These are phyloP conservation scores for Talaromyces sp. DNA, from an alignment of 2,329 filamentous ascomycete species.

Conservation along the genomic window DNA sequence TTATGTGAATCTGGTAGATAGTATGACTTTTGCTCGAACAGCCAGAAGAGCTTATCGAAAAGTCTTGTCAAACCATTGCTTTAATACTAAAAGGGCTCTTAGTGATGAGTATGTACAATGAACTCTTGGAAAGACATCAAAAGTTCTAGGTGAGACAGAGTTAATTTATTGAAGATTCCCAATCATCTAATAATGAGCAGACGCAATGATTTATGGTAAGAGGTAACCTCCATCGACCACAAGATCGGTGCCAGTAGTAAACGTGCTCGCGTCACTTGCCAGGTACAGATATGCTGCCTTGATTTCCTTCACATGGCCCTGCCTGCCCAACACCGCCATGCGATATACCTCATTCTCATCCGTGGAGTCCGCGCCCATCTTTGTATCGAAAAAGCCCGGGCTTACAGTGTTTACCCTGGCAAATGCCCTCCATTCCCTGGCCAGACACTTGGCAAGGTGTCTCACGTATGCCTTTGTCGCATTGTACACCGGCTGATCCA, in stretches of 20 bases:
- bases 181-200: no score
- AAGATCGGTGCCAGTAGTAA: neutral
- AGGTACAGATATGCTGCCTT: neutral
- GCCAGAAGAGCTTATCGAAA: no score
- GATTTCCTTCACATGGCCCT: neutral
- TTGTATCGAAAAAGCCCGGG: neutral
- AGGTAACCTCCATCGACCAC: neutral
- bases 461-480: neutral
- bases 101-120: no score
- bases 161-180: no score
- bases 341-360: neutral
- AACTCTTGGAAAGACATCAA: no score
- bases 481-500: neutral
- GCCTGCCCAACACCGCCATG: neutral
- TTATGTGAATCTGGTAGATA: no score
- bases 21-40: no score
- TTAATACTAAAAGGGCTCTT: no score
- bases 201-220: neutral
- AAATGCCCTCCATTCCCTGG: neutral
- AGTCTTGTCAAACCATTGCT: no score
- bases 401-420: neutral
- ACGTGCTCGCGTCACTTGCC: neutral
- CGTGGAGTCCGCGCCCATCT: slow-evolving; percentile 4
- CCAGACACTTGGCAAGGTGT: neutral
- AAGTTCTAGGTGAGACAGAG: no score